Evolutionary conservation across 2,329 filamentous ascomycete species (phyloP), one percentile per base, ranked within the genome.

Genomic region (Trichoderma atroviride): DNA sequence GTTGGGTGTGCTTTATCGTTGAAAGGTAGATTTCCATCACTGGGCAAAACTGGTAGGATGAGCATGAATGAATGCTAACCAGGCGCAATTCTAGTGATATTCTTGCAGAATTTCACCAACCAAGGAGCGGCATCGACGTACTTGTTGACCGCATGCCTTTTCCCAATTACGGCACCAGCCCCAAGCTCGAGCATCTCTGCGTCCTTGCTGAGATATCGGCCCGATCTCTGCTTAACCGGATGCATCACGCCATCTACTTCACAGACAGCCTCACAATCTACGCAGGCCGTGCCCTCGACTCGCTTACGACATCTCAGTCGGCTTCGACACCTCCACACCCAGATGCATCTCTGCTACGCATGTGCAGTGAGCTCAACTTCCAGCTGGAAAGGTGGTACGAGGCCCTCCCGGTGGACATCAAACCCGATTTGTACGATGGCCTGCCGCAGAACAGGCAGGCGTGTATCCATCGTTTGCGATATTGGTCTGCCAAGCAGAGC

Each of bases 301-400:
- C 59, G 4, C 29, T 62, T 10, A 43, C 55, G 13, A 56, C 68
- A 10, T 65, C 68, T 9, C 68, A 56, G 5, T 50, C 60, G 1
- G 22, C 67, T 14, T 58, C 63, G 10, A 61, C 50, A 1, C 47
- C 64, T 56, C 24, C 52, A 22, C 60, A 69, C 6, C 63, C 72
- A 1, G 69, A 70, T 35, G 65, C 60, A 2, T 74, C 74, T 11
- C 68, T 74, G 13, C 43, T 72, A 2, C 47, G 72, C 9, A 70
- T 76, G 19, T 73, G 71, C 29, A 70, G 56, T 33, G 74, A 76
- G 55, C 71, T 76, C 9, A 70, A 63, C 13, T 69, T 71, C 4
- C 74, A 76, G 55, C 73, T 75, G 16, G 72, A 75, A n/a, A 70
- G 70, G 11, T 76, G 74, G 74, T 76, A 74, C 50, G 72, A 74